Conservation (phyloP, 441 rosid species). For the Pelargonium exstipulatum region DNA sequence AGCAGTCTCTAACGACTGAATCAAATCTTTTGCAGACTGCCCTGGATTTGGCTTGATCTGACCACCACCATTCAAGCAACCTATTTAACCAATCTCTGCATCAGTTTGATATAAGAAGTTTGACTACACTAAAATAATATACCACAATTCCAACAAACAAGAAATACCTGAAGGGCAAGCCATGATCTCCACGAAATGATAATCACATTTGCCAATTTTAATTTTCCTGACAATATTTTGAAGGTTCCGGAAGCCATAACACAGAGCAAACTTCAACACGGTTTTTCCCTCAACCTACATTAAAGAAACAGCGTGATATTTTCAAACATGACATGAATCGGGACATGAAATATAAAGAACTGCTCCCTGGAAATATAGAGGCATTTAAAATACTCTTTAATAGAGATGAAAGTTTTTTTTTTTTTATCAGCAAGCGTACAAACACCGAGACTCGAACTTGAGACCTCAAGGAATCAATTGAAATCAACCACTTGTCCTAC, state of each 20-base stretch:
- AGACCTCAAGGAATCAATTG: too few relatives aligned
- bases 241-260: conserved; percentile 91
- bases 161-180: conserved; percentile 86
- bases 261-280: conserved; percentile 66
- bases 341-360: not conserved
- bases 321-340: not conserved
- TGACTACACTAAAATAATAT: not conserved
- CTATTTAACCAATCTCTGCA: conserved; percentile 29
- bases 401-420: conserved; percentile 3
- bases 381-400: not conserved
- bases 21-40: conserved; percentile 74
- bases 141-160: not conserved
- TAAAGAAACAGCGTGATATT: not conserved
- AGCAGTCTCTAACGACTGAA: conserved; percentile 49
- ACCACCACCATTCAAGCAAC: conserved; percentile 93
- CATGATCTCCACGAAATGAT: conserved; percentile 93
- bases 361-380: not conserved
- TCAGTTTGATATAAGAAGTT: not conserved
- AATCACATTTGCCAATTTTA: conserved; percentile 67
- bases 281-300: conserved; percentile 67
- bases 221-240: conserved; percentile 83
- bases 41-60: conserved; percentile 84
- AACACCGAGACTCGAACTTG: too few relatives aligned
- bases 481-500: too few relatives aligned
- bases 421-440: too few relatives aligned